Evolutionary conservation across 768 basidiomycete species (phyloP), one percentile per base, ranked within the genome.

Genomic region (Mycena filopes): DNA sequence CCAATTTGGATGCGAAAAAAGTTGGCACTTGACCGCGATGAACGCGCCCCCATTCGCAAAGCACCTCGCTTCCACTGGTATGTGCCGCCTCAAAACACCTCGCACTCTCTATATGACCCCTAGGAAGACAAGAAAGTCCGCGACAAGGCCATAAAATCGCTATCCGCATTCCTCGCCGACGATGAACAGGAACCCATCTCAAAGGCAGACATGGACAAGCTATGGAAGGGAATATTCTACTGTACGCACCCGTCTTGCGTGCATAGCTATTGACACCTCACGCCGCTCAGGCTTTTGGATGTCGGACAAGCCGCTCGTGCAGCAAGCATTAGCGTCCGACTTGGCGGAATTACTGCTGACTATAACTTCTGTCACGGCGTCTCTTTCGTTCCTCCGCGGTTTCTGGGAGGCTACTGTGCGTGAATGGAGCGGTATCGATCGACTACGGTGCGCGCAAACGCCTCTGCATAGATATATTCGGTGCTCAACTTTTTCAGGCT

Each of bases 141-240:
- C 63, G 97, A 99, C 79, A 93, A 91, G 74, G 97, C 97, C 0
- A 86, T 98, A 66, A 89, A 90, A 75, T 87, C 87, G 63, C 84
- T 99, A 11, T 82, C 90, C 0, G 76, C 81, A 5, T 97, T 98
- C 76, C 86, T 99, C 31, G 95, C 94, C 2, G 84, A 88, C 70
- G 82, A 85, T 64, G 81, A 83, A 11, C 81, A 82, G 62, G 81
- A 89, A 80, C 83, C 76, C 25, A 77, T 97, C 31, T 79, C 91
- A 18, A 87, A 90, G 60, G 63, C 81, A 29, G 96, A 98, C 72
- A 91, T 98, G 89, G 85, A 87, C 66, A 97, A 96, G 77, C 77
- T 99, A 31, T 99, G 97, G 97, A 98, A 99, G 76, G 97, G 96
- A 0, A 86, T 99, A 54, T 99, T 97, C 77, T 99, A 97, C 77